phyloP scores from a whole-genome alignment of 2,329 filamentous ascomycete genomes.

The Nemania sp. region DNA sequence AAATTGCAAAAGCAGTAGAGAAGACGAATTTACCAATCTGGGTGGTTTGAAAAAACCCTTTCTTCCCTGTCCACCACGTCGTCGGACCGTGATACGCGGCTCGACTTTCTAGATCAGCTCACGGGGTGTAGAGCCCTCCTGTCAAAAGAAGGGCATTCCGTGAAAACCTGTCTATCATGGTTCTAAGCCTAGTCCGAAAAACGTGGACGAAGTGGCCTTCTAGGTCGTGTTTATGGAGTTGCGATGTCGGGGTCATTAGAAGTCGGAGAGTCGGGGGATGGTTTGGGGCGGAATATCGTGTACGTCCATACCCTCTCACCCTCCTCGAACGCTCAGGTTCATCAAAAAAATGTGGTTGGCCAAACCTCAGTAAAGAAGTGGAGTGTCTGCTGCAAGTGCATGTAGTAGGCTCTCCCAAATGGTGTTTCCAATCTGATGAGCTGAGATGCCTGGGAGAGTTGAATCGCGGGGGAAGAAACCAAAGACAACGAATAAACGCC shows the following conservation, averaged over 20 bases:
- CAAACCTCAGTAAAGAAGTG: conserved; percentile 56
- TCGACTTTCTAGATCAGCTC: conserved; percentile 16
- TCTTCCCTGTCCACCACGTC: conserved; percentile 27
- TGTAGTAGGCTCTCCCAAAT: conserved; percentile 50
- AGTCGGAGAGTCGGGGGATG: conserved; percentile 33
- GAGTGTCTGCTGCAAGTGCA: conserved; percentile 45
- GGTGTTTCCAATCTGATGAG: conserved; percentile 58
- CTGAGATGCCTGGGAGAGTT: conserved; percentile 39
- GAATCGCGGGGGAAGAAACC: conserved; percentile 48
- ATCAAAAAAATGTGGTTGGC: conserved; percentile 50
- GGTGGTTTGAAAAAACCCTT: conserved; percentile 32
- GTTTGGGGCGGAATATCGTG: conserved; percentile 26
- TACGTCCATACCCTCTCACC: conserved; percentile 48
- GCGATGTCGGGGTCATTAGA: conserved; percentile 40
- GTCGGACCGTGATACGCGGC: conserved; percentile 17
- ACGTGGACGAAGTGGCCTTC: conserved; percentile 23
- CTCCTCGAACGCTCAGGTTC: conserved; percentile 39
- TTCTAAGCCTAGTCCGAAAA: conserved; percentile 6
- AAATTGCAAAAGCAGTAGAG: conserved; percentile 36
- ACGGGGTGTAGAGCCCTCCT: conserved; percentile 8
- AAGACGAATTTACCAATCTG: conserved; percentile 33
- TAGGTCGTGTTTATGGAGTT: conserved; percentile 30
- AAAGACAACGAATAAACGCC: conserved; percentile 42
- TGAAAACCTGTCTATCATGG: conserved; percentile 18
- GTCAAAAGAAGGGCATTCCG: conserved; percentile 21